These are phyloP conservation scores for Phaeosphaeriaceae sp. DNA, from an alignment of 2,329 filamentous ascomycete species.

Conservation along the genomic window DNA sequence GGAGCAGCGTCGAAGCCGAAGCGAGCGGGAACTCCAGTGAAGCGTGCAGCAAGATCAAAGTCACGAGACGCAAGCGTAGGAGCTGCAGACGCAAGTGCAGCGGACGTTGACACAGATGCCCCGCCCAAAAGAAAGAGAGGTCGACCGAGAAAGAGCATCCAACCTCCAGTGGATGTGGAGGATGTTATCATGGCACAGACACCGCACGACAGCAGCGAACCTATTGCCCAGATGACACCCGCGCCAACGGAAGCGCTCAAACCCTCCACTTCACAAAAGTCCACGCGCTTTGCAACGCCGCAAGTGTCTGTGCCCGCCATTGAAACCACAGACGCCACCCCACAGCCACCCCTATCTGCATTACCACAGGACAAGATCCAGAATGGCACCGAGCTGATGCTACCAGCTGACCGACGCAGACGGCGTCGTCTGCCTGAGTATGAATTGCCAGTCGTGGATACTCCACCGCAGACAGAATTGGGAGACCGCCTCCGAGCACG, in stretches of 20 bases:
- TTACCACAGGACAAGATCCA: not conserved
- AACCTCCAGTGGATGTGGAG: constrained; percentile 26
- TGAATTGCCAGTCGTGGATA: constrained; percentile 14
- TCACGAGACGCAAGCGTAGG: constrained; percentile 26
- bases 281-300: constrained; percentile 10
- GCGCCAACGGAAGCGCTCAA: constrained; percentile 1
- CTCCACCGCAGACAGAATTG: constrained; percentile 22
- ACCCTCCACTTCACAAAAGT: constrained; percentile 13
- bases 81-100: constrained; percentile 25
- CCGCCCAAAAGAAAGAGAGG: constrained; percentile 40
- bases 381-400: not conserved
- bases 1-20: constrained; percentile 35
- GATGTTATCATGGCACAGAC: constrained; percentile 15
- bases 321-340: constrained; percentile 16
- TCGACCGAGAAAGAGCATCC: constrained; percentile 41
- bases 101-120: constrained; percentile 32
- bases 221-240: constrained; percentile 12
- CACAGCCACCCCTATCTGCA: constrained; percentile 6
- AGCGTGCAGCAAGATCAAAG: constrained; percentile 32
- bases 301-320: constrained; percentile 6
- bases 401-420: not conserved
- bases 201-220: not conserved
- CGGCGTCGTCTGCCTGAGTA: constrained; percentile 4
- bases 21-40: constrained; percentile 42
- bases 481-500: constrained; percentile 28